phyloP scores from a whole-genome alignment of 2,329 filamentous ascomycete genomes.

The Sporothrix sp. region DNA sequence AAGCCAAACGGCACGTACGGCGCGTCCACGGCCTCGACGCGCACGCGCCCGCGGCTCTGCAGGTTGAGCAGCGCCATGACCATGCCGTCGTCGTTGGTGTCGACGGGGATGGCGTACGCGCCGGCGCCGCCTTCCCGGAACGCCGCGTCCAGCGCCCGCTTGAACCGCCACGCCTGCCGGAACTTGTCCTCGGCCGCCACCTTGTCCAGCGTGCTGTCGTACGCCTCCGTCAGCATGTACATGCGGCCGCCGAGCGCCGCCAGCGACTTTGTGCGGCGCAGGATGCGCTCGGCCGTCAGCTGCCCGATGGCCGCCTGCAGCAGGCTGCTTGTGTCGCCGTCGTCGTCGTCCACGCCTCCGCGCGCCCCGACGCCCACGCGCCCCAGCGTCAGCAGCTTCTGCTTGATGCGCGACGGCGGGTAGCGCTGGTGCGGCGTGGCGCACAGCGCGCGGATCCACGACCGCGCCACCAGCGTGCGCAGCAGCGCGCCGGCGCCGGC shows the following conservation, averaged over 20 bases:
- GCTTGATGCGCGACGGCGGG: conserved; percentile 36
- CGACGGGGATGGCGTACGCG: conserved; percentile 39
- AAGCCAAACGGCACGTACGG: conserved; percentile 60
- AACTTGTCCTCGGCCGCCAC: conserved; percentile 45
- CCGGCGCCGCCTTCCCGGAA: conserved; percentile 34
- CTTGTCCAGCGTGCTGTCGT: conserved; percentile 47
- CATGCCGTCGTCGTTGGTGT: conserved; percentile 50
- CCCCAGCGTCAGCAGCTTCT: conserved; percentile 41
- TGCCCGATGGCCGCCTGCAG: conserved; percentile 40
- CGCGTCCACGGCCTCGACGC: conserved; percentile 43
- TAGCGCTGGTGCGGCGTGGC: conserved; percentile 42
- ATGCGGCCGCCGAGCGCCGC: conserved; percentile 48
- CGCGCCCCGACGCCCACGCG: conserved; percentile 19
- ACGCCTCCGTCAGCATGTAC: conserved; percentile 53
- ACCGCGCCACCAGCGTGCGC: conserved; percentile 14
- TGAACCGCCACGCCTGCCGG: conserved; percentile 49
- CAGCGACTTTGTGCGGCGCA: conserved; percentile 50
- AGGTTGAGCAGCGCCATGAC: conserved; percentile 60
- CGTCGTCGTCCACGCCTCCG: conserved; percentile 21
- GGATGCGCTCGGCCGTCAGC: conserved; percentile 42
- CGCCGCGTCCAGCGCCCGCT: conserved; percentile 46
- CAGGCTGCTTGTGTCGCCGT: conserved; percentile 33
- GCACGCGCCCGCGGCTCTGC: conserved; percentile 48
- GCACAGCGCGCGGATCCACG: conserved; percentile 50
- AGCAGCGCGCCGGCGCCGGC: not conserved